Conservation (phyloP, 2,329 filamentous ascomycete species). For the Hirsutella thompsonii region DNA sequence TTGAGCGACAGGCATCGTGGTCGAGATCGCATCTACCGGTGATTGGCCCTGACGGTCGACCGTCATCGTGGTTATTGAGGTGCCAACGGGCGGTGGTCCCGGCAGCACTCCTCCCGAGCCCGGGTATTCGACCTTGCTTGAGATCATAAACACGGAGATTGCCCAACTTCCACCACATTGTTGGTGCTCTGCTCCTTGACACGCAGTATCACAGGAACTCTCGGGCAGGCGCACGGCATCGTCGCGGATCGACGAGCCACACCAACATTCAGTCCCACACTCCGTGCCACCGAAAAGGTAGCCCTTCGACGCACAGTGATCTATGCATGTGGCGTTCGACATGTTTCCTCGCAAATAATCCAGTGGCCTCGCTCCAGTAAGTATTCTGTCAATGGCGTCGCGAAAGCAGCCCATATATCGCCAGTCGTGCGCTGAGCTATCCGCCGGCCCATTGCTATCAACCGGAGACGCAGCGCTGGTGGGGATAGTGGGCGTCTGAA, state of each 20-base stretch:
- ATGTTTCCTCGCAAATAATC: conserved; percentile 21
- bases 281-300: conserved; percentile 35
- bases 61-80: too few relatives aligned
- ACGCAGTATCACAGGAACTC: conserved; percentile 10
- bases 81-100: background rate
- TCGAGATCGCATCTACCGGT: too few relatives aligned
- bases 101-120: background rate
- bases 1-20: too few relatives aligned
- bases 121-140: background rate
- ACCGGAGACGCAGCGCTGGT: background rate
- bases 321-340: conserved; percentile 34
- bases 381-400: conserved; percentile 11
- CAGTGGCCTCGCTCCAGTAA: conserved; percentile 10
- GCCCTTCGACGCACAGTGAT: conserved; percentile 27
- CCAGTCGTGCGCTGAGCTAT: conserved; percentile 9
- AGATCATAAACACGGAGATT: conserved; percentile 9
- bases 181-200: conserved; percentile 6
- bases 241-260: conserved; percentile 18
- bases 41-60: too few relatives aligned
- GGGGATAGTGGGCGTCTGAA: background rate
- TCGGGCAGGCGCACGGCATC: conserved; percentile 12
- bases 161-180: conserved; percentile 15
- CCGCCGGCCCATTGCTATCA: background rate
- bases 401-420: conserved; percentile 18
- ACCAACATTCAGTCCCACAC: conserved; percentile 39